Evolutionary conservation across 768 basidiomycete species (phyloP).

Genomic region (Termitomyces sp.): DNA sequence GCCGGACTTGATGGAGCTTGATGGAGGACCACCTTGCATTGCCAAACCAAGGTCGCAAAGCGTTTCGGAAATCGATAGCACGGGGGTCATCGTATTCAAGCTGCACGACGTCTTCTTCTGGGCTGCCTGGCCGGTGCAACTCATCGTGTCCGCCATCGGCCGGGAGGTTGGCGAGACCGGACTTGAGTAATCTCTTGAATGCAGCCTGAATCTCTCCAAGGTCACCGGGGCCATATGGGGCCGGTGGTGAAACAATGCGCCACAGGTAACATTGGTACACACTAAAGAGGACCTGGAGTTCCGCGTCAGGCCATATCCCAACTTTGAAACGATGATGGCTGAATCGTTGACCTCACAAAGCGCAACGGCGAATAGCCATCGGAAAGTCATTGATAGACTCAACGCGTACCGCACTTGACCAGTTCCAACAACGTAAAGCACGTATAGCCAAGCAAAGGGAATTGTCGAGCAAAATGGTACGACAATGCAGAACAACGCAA

Average conservation of each 20-base stretch:
- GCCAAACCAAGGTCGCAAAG: slow-evolving; percentile 72
- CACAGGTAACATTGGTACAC: slow-evolving; percentile 54
- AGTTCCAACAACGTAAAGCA: slow-evolving; percentile 41
- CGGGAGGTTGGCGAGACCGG: slow-evolving; percentile 55
- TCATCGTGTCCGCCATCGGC: slow-evolving; percentile 52
- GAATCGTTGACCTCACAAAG: slow-evolving; percentile 48
- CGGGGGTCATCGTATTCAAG: slow-evolving; percentile 64
- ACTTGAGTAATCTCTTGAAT: slow-evolving; percentile 57
- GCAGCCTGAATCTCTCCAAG: slow-evolving; percentile 51
- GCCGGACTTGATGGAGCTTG: slow-evolving; percentile 51
- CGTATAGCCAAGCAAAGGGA: slow-evolving; percentile 64
- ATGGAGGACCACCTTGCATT: slow-evolving; percentile 72
- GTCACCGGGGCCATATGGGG: slow-evolving; percentile 40
- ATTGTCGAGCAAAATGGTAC: slow-evolving; percentile 59
- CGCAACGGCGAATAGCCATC: slow-evolving; percentile 40
- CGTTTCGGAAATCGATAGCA: slow-evolving; percentile 67
- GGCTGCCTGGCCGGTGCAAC: slow-evolving; percentile 52
- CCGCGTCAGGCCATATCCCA: background rate
- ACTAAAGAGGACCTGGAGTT: slow-evolving; percentile 59
- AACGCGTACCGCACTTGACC: slow-evolving; percentile 30
- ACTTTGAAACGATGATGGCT: background rate
- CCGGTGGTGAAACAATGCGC: slow-evolving; percentile 39
- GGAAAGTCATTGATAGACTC: slow-evolving; percentile 31
- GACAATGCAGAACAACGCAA: slow-evolving; percentile 51
- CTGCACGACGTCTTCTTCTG: slow-evolving; percentile 50